These are phyloP conservation scores for Ophiocordyceps sinensis DNA, from an alignment of 2,329 filamentous ascomycete genomes.

Conservation along the genomic window DNA sequence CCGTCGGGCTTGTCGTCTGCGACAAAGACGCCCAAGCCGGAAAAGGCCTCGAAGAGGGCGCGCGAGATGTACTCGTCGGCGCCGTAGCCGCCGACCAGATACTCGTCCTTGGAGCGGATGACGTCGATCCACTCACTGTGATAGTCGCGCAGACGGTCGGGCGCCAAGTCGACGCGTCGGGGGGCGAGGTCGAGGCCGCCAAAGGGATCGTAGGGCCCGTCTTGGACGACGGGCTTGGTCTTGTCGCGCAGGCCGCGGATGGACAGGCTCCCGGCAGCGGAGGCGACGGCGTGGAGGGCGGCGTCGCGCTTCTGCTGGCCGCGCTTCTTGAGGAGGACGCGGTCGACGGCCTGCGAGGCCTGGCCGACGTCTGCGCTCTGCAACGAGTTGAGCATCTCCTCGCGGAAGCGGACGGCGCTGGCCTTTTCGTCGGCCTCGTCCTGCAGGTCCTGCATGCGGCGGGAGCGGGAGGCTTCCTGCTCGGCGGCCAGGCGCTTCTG, in stretches of 20 bases:
- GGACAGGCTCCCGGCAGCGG: slow-evolving; percentile 28
- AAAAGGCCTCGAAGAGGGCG: slow-evolving; percentile 77
- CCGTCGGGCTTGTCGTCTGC: slow-evolving; percentile 52
- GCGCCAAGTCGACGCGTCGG: slow-evolving; percentile 49
- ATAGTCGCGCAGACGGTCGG: slow-evolving; percentile 44
- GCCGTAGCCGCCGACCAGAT: slow-evolving; percentile 70
- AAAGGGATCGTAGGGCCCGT: slow-evolving; percentile 79
- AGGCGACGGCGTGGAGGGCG: slow-evolving; percentile 15
- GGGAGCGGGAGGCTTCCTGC: slow-evolving; percentile 44
- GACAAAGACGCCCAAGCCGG: slow-evolving; percentile 76
- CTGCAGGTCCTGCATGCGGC: slow-evolving; percentile 45
- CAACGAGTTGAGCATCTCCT: slow-evolving; percentile 57
- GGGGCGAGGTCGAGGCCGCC: slow-evolving; percentile 56
- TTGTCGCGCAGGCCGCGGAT: slow-evolving; percentile 71
- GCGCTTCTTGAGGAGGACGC: slow-evolving; percentile 60
- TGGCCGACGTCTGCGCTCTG: slow-evolving; percentile 45
- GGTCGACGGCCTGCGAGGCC: slow-evolving; percentile 41
- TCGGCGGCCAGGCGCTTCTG: slow-evolving; percentile 46
- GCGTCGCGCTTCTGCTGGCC: slow-evolving; percentile 33
- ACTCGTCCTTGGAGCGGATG: slow-evolving; percentile 48
- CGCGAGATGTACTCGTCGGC: slow-evolving; percentile 68
- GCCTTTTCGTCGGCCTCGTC: slow-evolving; percentile 59
- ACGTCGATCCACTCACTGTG: slow-evolving; percentile 59
- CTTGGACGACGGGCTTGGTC: slow-evolving; percentile 28
- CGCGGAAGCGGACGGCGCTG: slow-evolving; percentile 46